Base-by-base conservation (phyloP, 2,329 filamentous ascomycete species). In the Pseudogymnoascus sp. region DNA sequence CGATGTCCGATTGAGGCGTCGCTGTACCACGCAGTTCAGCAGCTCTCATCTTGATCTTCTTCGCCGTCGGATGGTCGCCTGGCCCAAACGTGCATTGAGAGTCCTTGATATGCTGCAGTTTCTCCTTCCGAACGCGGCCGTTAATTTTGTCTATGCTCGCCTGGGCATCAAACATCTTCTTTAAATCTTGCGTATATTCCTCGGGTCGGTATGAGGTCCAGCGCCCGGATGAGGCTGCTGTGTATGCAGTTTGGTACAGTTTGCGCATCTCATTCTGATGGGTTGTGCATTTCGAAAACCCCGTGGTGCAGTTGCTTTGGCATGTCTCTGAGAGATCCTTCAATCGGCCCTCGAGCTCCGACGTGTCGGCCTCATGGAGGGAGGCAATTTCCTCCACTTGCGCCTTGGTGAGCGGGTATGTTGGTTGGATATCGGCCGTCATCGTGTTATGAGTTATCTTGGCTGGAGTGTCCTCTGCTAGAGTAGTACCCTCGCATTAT, bases 231-330 rank as follows among this genome's bases (percentile, higher is more conserved):
- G 47, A 53, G 5, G 28, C 47, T 53, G 47, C 15, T 20, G 47
- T 53, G 47, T 53, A 53, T 14, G 47, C 28, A 33, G 28, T 4
- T 53, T 33, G 28, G 28, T 53, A 53, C 7, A 53, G n/a, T 53
- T 53, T 33, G 28, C 47, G 47, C 47, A 53, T 33, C 28, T 53
- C 47, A 53, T 53, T 53, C 28, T 53, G 47, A 35, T 53, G 47
- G 28, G n/a, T 53, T 33, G 28, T 5, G 28, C 47, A 53, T 33
- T 53, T 53, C 4, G 28, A 12, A 30, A 53, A 35, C 9, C 47
- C 47, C 5, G 47, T 7, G 8, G 47, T 25, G 28, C 47, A 53
- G 15, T 8, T 35, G 15, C 47, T 53, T 53, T 53, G 47, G 47
- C 47, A 53, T 11, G 47, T 33, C 47, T 53, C 47, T 8, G 47